These are phyloP conservation scores for Astrephomene gubernaculifera DNA, from an alignment of 139 green algal genomes.

Conservation along the genomic window DNA sequence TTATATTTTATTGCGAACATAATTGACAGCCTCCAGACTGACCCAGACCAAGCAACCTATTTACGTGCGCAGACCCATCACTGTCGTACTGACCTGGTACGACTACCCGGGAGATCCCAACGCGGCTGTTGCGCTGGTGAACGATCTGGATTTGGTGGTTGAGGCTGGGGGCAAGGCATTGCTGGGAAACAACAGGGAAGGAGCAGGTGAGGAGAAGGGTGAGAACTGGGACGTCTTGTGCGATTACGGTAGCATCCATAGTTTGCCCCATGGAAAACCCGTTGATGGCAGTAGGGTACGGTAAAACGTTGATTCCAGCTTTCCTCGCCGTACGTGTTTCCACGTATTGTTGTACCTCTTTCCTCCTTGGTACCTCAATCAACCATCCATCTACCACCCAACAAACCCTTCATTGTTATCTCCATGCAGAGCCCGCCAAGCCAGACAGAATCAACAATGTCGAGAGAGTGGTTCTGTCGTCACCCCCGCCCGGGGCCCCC, in stretches of 20 bases:
- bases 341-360: no score
- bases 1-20: no score
- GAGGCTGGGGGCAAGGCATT: not conserved
- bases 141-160: conserved; percentile 9
- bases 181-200: not conserved
- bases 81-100: not conserved
- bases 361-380: not conserved
- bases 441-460: conserved; percentile 3
- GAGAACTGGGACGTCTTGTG: no score
- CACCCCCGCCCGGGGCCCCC: not conserved
- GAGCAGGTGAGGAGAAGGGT: not conserved
- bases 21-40: no score
- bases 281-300: no score
- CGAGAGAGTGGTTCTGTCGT: not conserved
- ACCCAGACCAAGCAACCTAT: no score
- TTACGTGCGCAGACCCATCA: not conserved
- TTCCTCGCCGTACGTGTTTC: no score
- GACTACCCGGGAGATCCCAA: not conserved
- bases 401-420: not conserved
- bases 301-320: no score
- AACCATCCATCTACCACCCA: not conserved
- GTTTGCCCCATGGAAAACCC: no score
- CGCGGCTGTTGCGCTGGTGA: not conserved
- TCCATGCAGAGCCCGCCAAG: not conserved
- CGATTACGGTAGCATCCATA: no score